Evolutionary conservation across 139 green algal genomes (phyloP), one percentile per base, ranked within the genome.

Genomic region (Tetradesmus lagerheimii): DNA sequence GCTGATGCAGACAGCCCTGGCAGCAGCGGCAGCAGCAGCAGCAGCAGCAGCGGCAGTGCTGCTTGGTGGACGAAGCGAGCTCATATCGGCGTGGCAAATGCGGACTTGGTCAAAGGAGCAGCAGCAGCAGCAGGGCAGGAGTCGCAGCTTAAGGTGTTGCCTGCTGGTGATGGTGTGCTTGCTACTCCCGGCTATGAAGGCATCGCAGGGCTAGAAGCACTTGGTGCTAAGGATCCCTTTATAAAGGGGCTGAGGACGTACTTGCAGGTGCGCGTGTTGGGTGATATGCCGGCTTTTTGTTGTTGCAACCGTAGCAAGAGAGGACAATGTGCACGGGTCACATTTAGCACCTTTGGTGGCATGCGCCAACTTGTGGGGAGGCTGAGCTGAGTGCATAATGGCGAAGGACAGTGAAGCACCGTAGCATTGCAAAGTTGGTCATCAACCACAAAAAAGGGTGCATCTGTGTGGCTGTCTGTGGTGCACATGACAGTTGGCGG

Each of bases 51-150:
- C 37, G 57, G 83, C 83, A 66, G 29, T 64, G 66, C 3, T 43
- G 37, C 43, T 6, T 87, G 82, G 82, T 87, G 82, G 82, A 87
- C 82, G 1, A 79, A 77, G 35, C 71, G 39, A 8, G 64, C 82
- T 27, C 82, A 87, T 14, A 27, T 87, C 29, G 82, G 82, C 18
- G 20, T 31, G 5, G 31, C 53, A 31, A 64, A 37, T 34, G 83
- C 64, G 23, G 20, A 62, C 38, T 14, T 88, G 83, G 34, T 89
- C 0, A 93, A 94, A 45, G 29, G 34, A 6, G 34, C 62, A 45
- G 45, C 35, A 34, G 37, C 79, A 80, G n/a, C 57, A 34, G 57
- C 78, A 47, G 34, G 23, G 11, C 62, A 39, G 62, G 37, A 62
- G 6, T 45, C 8, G 37, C 64, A 64, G 38, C 62, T 64, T 38